phyloP scores from a whole-genome alignment of 73 alveolate genomes.

The Uronychia binucleata region DNA sequence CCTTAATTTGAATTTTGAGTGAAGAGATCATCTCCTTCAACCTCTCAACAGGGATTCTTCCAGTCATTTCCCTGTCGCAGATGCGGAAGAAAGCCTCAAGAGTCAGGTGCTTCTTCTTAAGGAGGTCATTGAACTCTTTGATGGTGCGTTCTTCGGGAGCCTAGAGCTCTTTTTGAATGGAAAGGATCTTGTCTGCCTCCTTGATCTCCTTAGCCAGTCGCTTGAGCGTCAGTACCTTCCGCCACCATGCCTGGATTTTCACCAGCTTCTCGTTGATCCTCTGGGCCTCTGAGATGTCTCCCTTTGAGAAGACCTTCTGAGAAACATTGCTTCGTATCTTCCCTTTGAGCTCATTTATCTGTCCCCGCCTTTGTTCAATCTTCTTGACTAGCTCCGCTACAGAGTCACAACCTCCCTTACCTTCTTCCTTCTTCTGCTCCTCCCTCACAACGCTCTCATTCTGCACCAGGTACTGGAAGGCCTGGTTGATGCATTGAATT shows the following conservation, averaged over 20 bases:
- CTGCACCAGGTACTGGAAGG: background rate
- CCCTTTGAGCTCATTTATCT: background rate
- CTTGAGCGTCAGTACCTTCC: conserved; percentile 43
- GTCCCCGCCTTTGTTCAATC: background rate
- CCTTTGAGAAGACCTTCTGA: background rate
- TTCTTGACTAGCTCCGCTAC: background rate
- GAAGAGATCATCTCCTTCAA: conserved; percentile 23
- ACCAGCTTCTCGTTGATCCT: conserved; percentile 6
- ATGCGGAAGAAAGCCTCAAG: conserved; percentile 64
- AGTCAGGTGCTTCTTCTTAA: conserved; percentile 42
- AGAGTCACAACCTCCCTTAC: background rate
- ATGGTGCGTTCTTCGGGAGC: conserved; percentile 43
- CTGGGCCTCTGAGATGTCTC: background rate
- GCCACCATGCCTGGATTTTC: conserved; percentile 31
- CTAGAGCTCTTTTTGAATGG: background rate
- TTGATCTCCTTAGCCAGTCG: conserved; percentile 12
- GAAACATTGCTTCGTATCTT: background rate
- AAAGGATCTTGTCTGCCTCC: background rate
- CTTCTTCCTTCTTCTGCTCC: background rate
- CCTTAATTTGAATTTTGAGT: conserved; percentile 22
- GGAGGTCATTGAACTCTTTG: conserved; percentile 23
- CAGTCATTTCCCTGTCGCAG: conserved; percentile 55
- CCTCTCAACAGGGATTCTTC: conserved; percentile 26
- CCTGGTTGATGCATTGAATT: background rate
- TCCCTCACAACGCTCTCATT: background rate